A percentile compares a stretch with the other conserved stretches of the same genome.
Conservation (phyloP, 2,329 filamentous ascomycete species). For the Penicillium sumatraense region DNA sequence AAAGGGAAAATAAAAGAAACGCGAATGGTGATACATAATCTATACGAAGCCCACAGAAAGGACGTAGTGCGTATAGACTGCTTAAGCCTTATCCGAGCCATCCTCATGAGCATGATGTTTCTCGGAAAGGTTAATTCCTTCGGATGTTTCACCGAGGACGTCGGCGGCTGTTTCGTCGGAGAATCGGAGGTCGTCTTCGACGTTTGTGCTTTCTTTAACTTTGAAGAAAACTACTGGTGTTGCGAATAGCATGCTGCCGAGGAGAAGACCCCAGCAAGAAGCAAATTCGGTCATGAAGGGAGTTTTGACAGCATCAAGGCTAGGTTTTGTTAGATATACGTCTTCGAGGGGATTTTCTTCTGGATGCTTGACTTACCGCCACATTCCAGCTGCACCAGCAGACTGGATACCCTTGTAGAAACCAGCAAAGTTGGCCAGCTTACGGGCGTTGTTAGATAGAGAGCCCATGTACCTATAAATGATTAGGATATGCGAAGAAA, state of each 20-base stretch:
- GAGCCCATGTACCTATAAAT: constrained; percentile 92
- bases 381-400: constrained; percentile 71
- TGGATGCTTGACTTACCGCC: constrained; percentile 39
- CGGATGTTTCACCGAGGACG: constrained; percentile 50
- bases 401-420: constrained; percentile 92
- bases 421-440: constrained; percentile 87
- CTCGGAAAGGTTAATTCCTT: constrained; percentile 20
- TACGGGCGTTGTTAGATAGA: constrained; percentile 88
- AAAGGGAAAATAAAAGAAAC: not conserved
- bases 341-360: no score
- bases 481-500: no score
- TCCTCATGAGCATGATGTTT: constrained; percentile 23
- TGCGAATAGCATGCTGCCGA: constrained; percentile 74
- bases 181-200: constrained; percentile 83
- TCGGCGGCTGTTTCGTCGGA: constrained; percentile 81
- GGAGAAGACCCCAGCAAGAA: constrained; percentile 75
- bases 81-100: constrained; percentile 11
- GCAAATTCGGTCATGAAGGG: constrained; percentile 75
- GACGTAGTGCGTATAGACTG: not conserved
- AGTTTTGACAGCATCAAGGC: constrained; percentile 66
- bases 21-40: constrained; percentile 10
- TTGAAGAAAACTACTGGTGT: constrained; percentile 77
- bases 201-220: constrained; percentile 77
- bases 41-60: not conserved
- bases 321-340: constrained; percentile 35